Percentiles rank a stretch among this genome's conserved stretches.
These are phyloP conservation scores for Zygotorulaspora mrakii DNA, from an alignment of 1,139 yeast species.

Conservation along the genomic window DNA sequence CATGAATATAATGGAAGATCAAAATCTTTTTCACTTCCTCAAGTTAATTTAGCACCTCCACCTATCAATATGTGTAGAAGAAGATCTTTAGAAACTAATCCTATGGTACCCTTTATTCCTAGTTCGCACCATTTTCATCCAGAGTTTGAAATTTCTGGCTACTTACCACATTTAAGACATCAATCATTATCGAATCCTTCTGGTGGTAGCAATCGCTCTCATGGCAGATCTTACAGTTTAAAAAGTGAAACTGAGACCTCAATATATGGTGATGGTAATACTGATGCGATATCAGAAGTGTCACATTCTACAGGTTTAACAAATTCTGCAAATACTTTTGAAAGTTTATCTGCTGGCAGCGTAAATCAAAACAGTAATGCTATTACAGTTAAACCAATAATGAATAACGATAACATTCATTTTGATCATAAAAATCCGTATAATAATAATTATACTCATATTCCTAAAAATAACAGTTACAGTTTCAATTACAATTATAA, in stretches of 20 bases:
- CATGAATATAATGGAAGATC: conserved; percentile 22
- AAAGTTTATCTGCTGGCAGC: conserved; percentile 32
- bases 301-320: conserved; percentile 24
- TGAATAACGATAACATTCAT: no score
- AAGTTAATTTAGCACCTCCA: conserved; percentile 65
- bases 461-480: conserved; percentile 12
- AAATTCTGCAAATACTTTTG: conserved; percentile 27
- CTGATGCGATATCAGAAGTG: conserved; percentile 23
- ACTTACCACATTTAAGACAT: conserved; percentile 21
- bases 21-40: conserved; percentile 35
- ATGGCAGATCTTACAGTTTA: conserved; percentile 14
- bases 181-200: conserved; percentile 22
- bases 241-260: conserved; percentile 19
- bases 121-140: conserved; percentile 16
- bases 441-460: no score
- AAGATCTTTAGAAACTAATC: conserved; percentile 35
- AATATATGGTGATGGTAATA: conserved; percentile 17
- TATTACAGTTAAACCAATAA: conserved; percentile 11
- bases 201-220: conserved; percentile 13
- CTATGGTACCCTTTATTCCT: conserved; percentile 17
- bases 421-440: no score
- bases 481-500: conserved; percentile 9
- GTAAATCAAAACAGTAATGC: conserved; percentile 17
- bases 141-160: conserved; percentile 20
- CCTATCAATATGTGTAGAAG: conserved; percentile 57